Evolutionary conservation across 2,329 filamentous ascomycete genomes (phyloP).

Genomic region (Parasarocladium wereldwijsianum): DNA sequence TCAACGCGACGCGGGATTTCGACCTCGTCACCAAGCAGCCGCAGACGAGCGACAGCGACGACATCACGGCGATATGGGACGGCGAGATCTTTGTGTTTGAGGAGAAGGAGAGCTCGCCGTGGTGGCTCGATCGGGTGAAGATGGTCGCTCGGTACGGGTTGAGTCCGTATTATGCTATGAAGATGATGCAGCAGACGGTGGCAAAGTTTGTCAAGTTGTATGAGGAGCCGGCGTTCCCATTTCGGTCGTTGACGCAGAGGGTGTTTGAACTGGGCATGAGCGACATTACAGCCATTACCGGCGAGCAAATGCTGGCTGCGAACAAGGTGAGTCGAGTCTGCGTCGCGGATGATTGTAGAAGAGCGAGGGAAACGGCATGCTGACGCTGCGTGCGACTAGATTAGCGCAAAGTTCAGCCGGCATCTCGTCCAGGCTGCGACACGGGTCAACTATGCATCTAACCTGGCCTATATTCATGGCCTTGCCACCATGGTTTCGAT

Average conservation of each 20-base stretch:
- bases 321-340: conserved; percentile 33
- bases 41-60: conserved; percentile 28
- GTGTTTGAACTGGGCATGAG: conserved; percentile 53
- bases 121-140: conserved; percentile 70
- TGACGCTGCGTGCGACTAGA: conserved; percentile 20
- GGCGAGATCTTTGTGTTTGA: conserved; percentile 59
- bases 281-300: conserved; percentile 53
- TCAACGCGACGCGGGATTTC: conserved; percentile 56
- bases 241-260: conserved; percentile 55
- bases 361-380: background rate
- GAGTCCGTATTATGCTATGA: conserved; percentile 59
- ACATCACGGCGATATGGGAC: conserved; percentile 69
- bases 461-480: conserved; percentile 73
- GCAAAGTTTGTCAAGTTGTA: conserved; percentile 69
- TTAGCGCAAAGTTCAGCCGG: conserved; percentile 51
- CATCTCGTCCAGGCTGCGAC: conserved; percentile 86
- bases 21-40: conserved; percentile 41
- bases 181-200: conserved; percentile 57
- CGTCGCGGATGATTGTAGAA: background rate
- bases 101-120: conserved; percentile 40
- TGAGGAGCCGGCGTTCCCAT: conserved; percentile 70
- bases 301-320: conserved; percentile 52
- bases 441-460: conserved; percentile 88
- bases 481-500: conserved; percentile 85
- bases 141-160: conserved; percentile 76